Base-by-base conservation (phyloP, 805 yeast species). In the Cyberlindnera euphorbiiphila region DNA sequence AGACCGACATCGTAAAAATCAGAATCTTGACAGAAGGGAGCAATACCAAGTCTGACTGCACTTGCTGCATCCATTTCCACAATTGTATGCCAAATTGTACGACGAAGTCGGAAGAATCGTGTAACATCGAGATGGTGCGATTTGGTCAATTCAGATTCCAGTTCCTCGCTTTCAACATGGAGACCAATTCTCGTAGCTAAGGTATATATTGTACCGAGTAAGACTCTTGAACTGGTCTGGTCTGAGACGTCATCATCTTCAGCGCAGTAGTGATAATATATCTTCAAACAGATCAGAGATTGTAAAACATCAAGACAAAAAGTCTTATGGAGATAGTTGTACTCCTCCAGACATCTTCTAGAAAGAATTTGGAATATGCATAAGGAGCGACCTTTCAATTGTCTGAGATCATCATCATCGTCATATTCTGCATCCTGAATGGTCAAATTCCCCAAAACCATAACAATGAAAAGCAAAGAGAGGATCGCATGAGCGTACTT, bases 161-260 rank as follows among this genome's bases (percentile, higher is more conserved):
- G 19, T 6, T 15, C 26, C 8, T 53, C 58, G 0, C 81, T 80
- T 38, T 78, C 82, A 34, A 79, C 60, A 49, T 78, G 71, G 27
- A 78, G 48, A 0, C 84, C 85, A 25, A 76, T 53, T 3, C 73
- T 61, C 17, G 65, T 60, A 0, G 75, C 81, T 69, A 72, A 69
- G 39, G 74, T 74, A 11, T 72, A 53, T 13, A 76, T 45, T 43
- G 71, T 56, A 2, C 76, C 74, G 4, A 68, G 57, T 37, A 66
- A 64, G 4, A 71, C 65, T 36, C 65, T 70, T 0, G 71, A 56
- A 34, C 68, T 74, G 9, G 73, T 72, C 24, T 68, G 70, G 38
- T 70, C 78, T 3, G 64, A 61, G 2, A 71, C 68, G 49, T 74
- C 79, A 24, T 80, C 81, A 49, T 72, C 75, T 46, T 74, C 80